Percentiles rank a stretch among this genome's conserved stretches.
These are phyloP conservation scores for Allium sativum DNA, from an alignment of 106 monocot genomes.

Conservation along the genomic window DNA sequence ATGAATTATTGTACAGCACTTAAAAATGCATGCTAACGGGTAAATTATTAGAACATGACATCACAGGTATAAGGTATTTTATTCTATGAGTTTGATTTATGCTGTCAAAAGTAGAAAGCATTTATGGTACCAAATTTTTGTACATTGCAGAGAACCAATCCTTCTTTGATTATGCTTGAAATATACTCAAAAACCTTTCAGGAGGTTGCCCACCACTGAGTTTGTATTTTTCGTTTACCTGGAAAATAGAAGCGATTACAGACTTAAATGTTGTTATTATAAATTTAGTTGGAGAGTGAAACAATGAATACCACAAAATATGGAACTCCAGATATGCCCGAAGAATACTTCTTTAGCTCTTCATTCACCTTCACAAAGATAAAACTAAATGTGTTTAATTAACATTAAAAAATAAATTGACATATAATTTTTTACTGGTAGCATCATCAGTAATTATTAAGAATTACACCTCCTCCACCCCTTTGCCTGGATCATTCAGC, in stretches of 20 bases:
- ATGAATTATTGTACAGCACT: too few species aligned
- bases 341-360: conserved; percentile 69
- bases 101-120: too few species aligned
- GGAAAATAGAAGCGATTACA: neutral
- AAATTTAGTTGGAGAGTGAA: neutral
- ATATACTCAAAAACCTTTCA: conserved; percentile 52
- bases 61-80: too few species aligned
- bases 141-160: too few species aligned
- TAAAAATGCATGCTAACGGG: too few species aligned
- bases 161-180: conserved; percentile 11
- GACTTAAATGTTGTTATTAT: neutral
- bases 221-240: conserved; percentile 62
- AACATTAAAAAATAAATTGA: neutral
- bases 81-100: too few species aligned
- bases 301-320: conserved; percentile 56
- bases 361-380: conserved; percentile 51
- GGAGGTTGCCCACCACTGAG: conserved; percentile 88
- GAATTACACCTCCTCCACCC: conserved; percentile 50
- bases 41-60: too few species aligned
- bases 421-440: neutral
- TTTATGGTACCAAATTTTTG: too few species aligned
- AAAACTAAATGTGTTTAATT: neutral
- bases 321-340: conserved; percentile 60
- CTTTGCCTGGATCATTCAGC: conserved; percentile 60
- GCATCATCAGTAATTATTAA: neutral